These are phyloP conservation scores for Aureobasidium sp. DNA, from an alignment of 2,329 filamentous ascomycete genomes.

Conservation along the genomic window DNA sequence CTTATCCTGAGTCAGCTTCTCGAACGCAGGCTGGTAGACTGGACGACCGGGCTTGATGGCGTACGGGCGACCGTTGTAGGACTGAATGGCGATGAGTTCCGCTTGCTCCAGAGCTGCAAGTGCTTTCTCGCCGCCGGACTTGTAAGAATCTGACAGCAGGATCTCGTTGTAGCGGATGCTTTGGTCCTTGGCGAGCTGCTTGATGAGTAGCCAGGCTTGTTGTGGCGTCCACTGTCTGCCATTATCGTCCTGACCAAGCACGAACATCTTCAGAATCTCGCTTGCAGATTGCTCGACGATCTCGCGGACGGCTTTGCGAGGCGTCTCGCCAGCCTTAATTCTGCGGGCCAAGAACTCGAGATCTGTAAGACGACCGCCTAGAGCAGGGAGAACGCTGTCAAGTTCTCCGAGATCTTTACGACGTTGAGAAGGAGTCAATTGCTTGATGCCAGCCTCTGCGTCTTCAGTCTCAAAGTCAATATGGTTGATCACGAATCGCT, in stretches of 20 bases:
- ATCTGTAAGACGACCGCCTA: conserved; percentile 91
- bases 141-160: conserved; percentile 67
- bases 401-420: conserved; percentile 59
- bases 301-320: conserved; percentile 70
- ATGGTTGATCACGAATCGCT: conserved; percentile 80
- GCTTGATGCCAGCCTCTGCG: conserved; percentile 30
- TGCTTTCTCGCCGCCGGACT: conserved; percentile 61
- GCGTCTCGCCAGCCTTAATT: conserved; percentile 78
- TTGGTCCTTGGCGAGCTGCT: conserved; percentile 60
- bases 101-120: conserved; percentile 74
- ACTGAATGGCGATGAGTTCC: conserved; percentile 73
- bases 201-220: conserved; percentile 87
- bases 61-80: conserved; percentile 66
- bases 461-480: conserved; percentile 46
- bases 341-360: conserved; percentile 88
- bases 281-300: conserved; percentile 84
- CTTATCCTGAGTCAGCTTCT: conserved; percentile 58
- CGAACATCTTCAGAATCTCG: conserved; percentile 89
- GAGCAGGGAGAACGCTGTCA: conserved; percentile 68
- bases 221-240: conserved; percentile 65
- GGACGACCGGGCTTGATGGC: conserved; percentile 74
- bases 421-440: conserved; percentile 38
- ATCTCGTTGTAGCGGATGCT: conserved; percentile 77
- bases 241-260: conserved; percentile 53
- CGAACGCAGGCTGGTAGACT: conserved; percentile 78